Evolutionary conservation across 78 protist species (phyloP).

Genomic region (Anaeramoeba flamelloides): DNA sequence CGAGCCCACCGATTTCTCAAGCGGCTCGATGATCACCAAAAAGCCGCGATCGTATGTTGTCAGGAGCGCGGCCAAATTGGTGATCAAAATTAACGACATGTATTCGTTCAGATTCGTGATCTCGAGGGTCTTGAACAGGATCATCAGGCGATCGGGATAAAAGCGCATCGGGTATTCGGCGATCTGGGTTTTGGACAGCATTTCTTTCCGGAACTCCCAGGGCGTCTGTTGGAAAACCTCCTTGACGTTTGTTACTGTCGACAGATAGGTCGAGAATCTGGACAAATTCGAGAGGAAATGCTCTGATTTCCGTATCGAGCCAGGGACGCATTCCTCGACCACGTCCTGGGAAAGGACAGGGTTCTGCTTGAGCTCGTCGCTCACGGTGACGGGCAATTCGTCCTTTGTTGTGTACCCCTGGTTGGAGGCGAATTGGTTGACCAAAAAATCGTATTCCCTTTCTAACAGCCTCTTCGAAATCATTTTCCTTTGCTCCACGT

Average conservation of each 20-base stretch:
- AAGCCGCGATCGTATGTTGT: neutral
- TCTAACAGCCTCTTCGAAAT: neutral
- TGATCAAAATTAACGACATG: neutral
- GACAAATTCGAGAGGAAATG: neutral
- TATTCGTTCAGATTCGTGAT: neutral
- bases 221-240: neutral
- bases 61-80: neutral
- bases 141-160: neutral
- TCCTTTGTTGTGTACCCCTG: neutral
- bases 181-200: neutral
- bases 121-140: neutral
- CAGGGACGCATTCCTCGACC: neutral
- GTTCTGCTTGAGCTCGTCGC: neutral
- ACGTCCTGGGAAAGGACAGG: neutral
- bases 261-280: neutral
- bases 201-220: no score
- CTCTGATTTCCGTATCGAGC: neutral
- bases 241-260: neutral
- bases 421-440: neutral
- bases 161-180: neutral
- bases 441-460: neutral
- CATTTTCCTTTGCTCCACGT: neutral
- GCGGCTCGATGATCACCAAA: neutral
- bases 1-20: neutral
- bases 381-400: neutral